These are phyloP conservation scores for Schwanniomyces occidentalis DNA, from an alignment of 805 yeast species.

Conservation along the genomic window DNA sequence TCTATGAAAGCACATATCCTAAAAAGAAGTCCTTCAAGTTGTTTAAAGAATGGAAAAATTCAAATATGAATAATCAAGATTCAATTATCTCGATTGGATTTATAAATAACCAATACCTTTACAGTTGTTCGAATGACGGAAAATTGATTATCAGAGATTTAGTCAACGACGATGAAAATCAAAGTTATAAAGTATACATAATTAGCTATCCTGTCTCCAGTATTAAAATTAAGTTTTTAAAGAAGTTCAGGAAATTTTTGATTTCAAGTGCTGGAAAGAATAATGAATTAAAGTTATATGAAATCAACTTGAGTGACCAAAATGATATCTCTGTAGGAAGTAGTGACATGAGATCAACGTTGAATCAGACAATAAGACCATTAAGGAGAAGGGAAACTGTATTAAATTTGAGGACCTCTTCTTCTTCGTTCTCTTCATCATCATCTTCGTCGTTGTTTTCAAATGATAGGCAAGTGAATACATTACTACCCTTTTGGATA, in stretches of 20 bases:
- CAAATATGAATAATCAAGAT: conserved; percentile 21
- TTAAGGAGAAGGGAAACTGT: conserved; percentile 7
- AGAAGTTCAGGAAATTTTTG: conserved; percentile 11
- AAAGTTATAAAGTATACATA: conserved; percentile 24
- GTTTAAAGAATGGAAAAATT: conserved; percentile 36
- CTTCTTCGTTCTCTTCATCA: too few species aligned
- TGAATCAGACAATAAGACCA: background rate
- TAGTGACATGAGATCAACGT: background rate
- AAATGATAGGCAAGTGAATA: conserved; percentile 7
- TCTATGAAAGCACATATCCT: conserved; percentile 19
- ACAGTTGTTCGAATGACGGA: conserved; percentile 35
- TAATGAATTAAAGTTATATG: conserved; percentile 26
- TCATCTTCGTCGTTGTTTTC: too few species aligned
- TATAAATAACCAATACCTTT: conserved; percentile 26
- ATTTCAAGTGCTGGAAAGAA: conserved; percentile 28
- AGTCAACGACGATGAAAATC: conserved; percentile 35
- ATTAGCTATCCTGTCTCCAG: conserved; percentile 26
- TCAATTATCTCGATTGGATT: conserved; percentile 26
- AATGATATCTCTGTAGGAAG: background rate
- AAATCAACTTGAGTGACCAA: conserved; percentile 19
- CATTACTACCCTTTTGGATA: conserved; percentile 15
- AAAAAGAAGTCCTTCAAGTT: conserved; percentile 17
- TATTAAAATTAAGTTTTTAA: conserved; percentile 14
- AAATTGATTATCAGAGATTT: conserved; percentile 34
- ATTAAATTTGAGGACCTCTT: conserved; percentile 5